Evolutionary conservation across 495 filamentous ascomycete genomes (phyloP).

Genomic region (Penicillium antarcticum): DNA sequence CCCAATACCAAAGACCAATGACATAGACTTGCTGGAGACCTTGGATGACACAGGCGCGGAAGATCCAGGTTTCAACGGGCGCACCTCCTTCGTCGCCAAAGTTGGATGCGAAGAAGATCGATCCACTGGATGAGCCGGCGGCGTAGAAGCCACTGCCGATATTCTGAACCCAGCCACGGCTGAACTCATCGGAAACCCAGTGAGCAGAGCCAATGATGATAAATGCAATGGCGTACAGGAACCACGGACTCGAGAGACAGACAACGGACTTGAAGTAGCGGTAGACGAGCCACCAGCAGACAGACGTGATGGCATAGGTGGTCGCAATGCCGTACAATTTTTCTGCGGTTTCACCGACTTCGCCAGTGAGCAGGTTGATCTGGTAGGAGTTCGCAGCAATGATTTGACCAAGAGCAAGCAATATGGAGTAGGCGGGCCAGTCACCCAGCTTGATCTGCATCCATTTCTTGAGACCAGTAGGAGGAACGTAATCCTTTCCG

Average conservation of each 20-base stretch:
- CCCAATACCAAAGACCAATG: slow-evolving; percentile 51
- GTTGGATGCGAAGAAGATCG: slow-evolving; percentile 50
- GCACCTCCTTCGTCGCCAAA: slow-evolving; percentile 49
- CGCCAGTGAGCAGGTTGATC: slow-evolving; percentile 64
- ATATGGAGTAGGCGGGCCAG: slow-evolving; percentile 73
- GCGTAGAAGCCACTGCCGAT: slow-evolving; percentile 45
- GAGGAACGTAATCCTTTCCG: slow-evolving; percentile 62
- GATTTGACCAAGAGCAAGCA: slow-evolving; percentile 63
- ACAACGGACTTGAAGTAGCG: slow-evolving; percentile 60
- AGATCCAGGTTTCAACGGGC: slow-evolving; percentile 48
- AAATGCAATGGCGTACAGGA: slow-evolving; percentile 64
- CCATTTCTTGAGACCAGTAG: slow-evolving; percentile 57
- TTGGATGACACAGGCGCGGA: slow-evolving; percentile 49
- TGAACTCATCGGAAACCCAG: slow-evolving; percentile 37
- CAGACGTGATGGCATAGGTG: slow-evolving; percentile 60
- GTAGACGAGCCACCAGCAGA: slow-evolving; percentile 65
- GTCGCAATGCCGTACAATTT: slow-evolving; percentile 66
- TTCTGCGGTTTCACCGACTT: slow-evolving; percentile 57
- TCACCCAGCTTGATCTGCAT: slow-evolving; percentile 49
- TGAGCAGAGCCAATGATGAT: slow-evolving; percentile 63
- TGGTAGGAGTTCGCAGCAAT: slow-evolving; percentile 71
- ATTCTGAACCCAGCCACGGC: slow-evolving; percentile 48
- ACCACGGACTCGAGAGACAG: slow-evolving; percentile 56
- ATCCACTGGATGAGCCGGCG: slow-evolving; percentile 45
- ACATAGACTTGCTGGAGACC: slow-evolving; percentile 48